phyloP scores from a whole-genome alignment of 2,329 filamentous ascomycete genomes.

The Periglandula ipomoeae region DNA sequence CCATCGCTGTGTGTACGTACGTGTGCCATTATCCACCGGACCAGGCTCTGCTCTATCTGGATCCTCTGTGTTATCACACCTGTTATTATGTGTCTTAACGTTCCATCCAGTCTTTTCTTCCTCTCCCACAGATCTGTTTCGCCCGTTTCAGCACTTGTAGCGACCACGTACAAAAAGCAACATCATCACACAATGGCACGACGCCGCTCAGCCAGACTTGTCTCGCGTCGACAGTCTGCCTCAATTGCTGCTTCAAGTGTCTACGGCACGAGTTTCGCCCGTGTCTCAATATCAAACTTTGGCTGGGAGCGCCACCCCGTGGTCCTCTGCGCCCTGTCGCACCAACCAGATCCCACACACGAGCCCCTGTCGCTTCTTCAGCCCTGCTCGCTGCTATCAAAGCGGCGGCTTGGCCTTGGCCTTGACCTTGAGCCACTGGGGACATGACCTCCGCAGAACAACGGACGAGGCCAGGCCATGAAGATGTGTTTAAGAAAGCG shows the following conservation, averaged over 20 bases:
- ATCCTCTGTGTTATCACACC: too few relatives aligned
- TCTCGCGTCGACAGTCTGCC: not conserved
- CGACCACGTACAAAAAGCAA: not conserved
- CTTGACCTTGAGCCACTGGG: too few relatives aligned
- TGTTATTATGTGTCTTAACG: too few relatives aligned
- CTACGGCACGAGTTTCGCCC: constrained; percentile 2
- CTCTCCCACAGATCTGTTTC: not conserved
- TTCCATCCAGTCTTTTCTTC: too few relatives aligned
- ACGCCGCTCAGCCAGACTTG: not conserved
- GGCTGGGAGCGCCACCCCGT: not conserved
- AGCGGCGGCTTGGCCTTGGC: not conserved
- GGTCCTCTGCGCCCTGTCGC: not conserved
- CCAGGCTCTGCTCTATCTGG: too few relatives aligned
- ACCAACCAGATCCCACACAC: not conserved
- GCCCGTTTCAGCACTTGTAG: not conserved
- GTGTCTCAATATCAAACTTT: constrained; percentile 1
- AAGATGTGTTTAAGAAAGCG: too few relatives aligned
- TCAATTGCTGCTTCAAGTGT: not conserved
- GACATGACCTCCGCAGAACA: not conserved
- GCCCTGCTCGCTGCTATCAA: not conserved
- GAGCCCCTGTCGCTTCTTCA: not conserved
- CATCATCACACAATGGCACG: constrained; percentile 2
- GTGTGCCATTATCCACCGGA: too few relatives aligned
- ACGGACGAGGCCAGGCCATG: not conserved
- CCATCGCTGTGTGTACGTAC: too few relatives aligned